Evolutionary conservation across 208 protist genomes (phyloP), one percentile per base, ranked within the genome.

Genomic region (Trypanosoma melophagium): DNA sequence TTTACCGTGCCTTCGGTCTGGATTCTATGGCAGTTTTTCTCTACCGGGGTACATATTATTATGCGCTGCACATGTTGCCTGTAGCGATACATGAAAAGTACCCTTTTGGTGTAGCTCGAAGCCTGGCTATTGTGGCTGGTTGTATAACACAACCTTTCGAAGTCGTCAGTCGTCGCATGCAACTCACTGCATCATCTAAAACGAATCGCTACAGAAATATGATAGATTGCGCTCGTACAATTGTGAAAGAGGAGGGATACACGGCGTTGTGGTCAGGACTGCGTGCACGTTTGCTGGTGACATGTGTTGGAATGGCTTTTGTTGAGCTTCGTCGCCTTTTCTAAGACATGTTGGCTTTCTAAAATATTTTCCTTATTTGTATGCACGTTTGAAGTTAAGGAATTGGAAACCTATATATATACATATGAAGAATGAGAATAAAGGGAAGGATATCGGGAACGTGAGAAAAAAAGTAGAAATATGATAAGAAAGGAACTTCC

Each of bases 141-240:
- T 63, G 82, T 49, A 21, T 84, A 8, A 87, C 84, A 47, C 86
- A 95, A 71, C 86, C 86, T 7, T 68, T 95, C 62, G 89, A 95
- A 68, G 89, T 95, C 57, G 60, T 91, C 31, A 80, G 79, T 59
- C 89, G 86, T 10, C 89, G 89, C 25, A 77, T 92, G 31, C 66
- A 86, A 24, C 77, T 94, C 63, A 89, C 89, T 1, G 85, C 89
- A 3, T 88, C 81, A 1, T 83, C 79, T 12, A 52, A 42, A 44
- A 68, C 47, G 14, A 70, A 64, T 16, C 66, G 69, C 31, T 94
- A 94, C 64, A 57, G 60, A 3, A 76, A 76, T 54, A 77, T 86
- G 38, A 24, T 86, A 13, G 81, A 95, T 60, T 95, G 89, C 50
- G 76, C 78, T 8, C 74, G 71, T 22, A 86, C 83, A 12, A 83